Percentiles rank a stretch among this genome's conserved stretches.
These are phyloP conservation scores for Escallonia herrerae DNA, from an alignment of 129 eudicot species.

Conservation along the genomic window DNA sequence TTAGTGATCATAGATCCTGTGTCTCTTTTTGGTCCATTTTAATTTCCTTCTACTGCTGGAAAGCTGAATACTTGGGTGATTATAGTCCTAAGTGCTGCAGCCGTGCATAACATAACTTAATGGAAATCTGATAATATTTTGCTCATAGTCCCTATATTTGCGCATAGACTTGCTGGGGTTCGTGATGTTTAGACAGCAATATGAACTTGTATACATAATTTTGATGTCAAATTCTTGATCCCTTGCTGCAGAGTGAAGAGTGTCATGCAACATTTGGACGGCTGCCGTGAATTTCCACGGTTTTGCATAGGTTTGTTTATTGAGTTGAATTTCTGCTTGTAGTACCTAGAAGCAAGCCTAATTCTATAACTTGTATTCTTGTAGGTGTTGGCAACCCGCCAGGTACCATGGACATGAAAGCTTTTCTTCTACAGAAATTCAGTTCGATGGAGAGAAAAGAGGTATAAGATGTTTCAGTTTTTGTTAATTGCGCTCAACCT, in stretches of 20 bases:
- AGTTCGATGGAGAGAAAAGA: constrained; percentile 66
- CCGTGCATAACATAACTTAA: too few relatives aligned
- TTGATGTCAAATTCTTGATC: not conserved
- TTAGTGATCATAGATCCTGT: too few relatives aligned
- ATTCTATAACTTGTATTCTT: not conserved
- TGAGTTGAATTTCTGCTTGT: constrained; percentile 3
- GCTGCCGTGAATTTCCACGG: constrained; percentile 84
- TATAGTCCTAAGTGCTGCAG: too few relatives aligned
- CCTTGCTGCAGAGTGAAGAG: constrained; percentile 65
- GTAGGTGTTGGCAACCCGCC: constrained; percentile 96
- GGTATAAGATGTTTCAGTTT: constrained; percentile 28
- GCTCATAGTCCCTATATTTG: too few relatives aligned
- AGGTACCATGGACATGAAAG: constrained; percentile 95
- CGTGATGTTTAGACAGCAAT: not conserved
- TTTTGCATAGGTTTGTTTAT: constrained; percentile 72
- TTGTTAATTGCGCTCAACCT: too few relatives aligned
- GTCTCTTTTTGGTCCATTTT: too few relatives aligned
- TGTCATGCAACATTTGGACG: constrained; percentile 84
- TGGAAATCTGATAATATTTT: too few relatives aligned
- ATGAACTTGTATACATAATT: not conserved
- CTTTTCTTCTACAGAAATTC: constrained; percentile 84
- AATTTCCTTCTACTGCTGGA: too few relatives aligned
- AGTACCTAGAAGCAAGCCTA: not conserved
- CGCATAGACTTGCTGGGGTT: not conserved
- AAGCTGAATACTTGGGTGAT: too few relatives aligned